Evolutionary conservation across 1,284 basidiomycete species (phyloP).

Genomic region (Trichosporon asahii): DNA sequence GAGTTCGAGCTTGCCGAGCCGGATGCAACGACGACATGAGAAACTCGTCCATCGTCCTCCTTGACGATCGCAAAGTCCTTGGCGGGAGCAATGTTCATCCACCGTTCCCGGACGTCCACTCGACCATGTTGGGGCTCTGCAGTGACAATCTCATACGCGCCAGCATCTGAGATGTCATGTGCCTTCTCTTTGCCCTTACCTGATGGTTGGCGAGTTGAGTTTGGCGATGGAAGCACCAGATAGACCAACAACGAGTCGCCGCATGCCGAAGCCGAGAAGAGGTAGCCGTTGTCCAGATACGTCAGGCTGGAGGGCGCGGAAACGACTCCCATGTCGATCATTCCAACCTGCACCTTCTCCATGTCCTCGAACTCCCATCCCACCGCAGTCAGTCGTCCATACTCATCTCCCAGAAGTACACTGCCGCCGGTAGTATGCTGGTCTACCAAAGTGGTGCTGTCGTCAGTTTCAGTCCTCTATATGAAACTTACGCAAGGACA

Average conservation of each 20-base stretch:
- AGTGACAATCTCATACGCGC: constrained; percentile 52
- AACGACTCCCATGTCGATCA: constrained; percentile 71
- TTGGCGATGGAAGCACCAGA: constrained; percentile 14
- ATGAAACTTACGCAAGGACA: constrained; percentile 42
- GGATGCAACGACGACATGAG: constrained; percentile 82
- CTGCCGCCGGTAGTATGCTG: constrained; percentile 46
- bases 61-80: constrained; percentile 77
- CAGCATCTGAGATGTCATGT: constrained; percentile 42
- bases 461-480: constrained; percentile 47
- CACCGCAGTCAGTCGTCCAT: constrained; percentile 67
- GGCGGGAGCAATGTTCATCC: constrained; percentile 82
- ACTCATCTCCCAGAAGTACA: constrained; percentile 72
- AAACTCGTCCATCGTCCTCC: constrained; percentile 69
- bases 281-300: constrained; percentile 67
- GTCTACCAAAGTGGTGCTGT: constrained; percentile 52
- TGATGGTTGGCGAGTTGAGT: not conserved
- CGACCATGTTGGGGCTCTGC: constrained; percentile 33
- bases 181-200: constrained; percentile 39
- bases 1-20: constrained; percentile 78
- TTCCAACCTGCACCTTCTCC: constrained; percentile 56
- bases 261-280: constrained; percentile 78
- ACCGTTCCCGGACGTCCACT: constrained; percentile 62
- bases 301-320: constrained; percentile 73
- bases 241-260: constrained; percentile 76
- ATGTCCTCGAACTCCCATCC: constrained; percentile 55